Conservation (phyloP, 169 alveolate genomes). For the Eimeria zaria region DNA sequence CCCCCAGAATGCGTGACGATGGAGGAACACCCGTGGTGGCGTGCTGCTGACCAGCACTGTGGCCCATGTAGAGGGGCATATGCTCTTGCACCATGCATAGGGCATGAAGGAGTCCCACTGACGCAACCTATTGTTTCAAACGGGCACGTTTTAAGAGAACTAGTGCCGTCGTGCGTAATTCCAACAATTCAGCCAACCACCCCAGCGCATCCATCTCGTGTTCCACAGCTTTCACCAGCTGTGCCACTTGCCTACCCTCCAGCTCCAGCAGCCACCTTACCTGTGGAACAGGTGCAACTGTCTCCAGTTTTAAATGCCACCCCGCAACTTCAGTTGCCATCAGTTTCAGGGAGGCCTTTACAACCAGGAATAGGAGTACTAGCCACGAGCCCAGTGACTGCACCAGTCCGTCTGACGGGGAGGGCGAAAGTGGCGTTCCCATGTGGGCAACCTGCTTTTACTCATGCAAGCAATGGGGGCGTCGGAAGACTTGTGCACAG, state of each 20-base stretch:
- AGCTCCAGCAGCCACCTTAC: not conserved
- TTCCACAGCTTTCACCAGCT: slow-evolving; percentile 11
- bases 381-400: slow-evolving; percentile 14
- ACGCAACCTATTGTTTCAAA: not conserved
- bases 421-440: slow-evolving; percentile 8
- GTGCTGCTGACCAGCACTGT: slow-evolving; percentile 18
- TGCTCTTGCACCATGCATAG: not conserved
- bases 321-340: slow-evolving; percentile 12
- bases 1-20: slow-evolving; percentile 42
- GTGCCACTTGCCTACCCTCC: not conserved
- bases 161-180: not conserved
- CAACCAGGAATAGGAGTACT: not conserved
- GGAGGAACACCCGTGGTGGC: slow-evolving; percentile 49
- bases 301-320: not conserved
- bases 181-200: slow-evolving; percentile 18
- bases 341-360: not conserved
- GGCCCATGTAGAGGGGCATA: slow-evolving; percentile 41
- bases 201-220: not conserved
- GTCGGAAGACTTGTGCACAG: not conserved
- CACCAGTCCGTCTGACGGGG: not conserved
- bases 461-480: slow-evolving; percentile 43
- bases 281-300: not conserved
- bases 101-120: slow-evolving; percentile 2
- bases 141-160: not conserved
- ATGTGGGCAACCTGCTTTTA: not conserved